Evolutionary conservation across 2,329 filamentous ascomycete genomes (phyloP), one percentile per base, ranked within the genome.

Genomic region (Cladosporium sp.): DNA sequence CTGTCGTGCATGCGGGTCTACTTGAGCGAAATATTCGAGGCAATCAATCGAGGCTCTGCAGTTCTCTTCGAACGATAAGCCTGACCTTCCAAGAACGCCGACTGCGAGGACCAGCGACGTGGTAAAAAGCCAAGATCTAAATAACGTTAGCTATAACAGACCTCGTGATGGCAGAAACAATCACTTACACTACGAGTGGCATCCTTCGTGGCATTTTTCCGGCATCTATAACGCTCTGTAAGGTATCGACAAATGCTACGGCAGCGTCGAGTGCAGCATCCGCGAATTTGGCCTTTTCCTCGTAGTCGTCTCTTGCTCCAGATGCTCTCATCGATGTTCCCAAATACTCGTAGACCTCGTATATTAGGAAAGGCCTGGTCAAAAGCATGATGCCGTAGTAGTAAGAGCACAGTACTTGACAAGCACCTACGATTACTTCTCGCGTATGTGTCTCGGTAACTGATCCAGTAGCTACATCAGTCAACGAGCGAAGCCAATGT

Each of bases 341-440:
- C 32, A 68, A 48, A 9, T 66, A 66, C 38, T 68, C 66, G 46
- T 69, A 76, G 1, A 78, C 67, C 46, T 77, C 73, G 57, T 76
- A 79, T 22, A 78, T 73, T 9, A 79, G 65, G 52, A 79, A 79
- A 0, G 77, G 77, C n/a, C 76, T 66, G 6, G 77, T 77, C 3
- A 79, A 62, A 3, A 79, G 65, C 61, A 79, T 78, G 41, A 79
- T 78, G 1, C 74, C 76, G 66, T 77, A 79, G 59, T 78, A 78
- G 53, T 79, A 79, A 3, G 76, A 71, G 32, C 73, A 73, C 11
- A 78, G 68, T 1, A 75, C 70, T 40, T 77, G 76, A n/a, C 74
- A 75, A 4, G 75, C 72, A 2, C 74, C 74, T 7, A 77, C 60
- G 7, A 68, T 68, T 31, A 62, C 66, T 35, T 69, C 61, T 43